phyloP scores from a whole-genome alignment of 2,329 filamentous ascomycete species.

The Aureobasidium sp. region DNA sequence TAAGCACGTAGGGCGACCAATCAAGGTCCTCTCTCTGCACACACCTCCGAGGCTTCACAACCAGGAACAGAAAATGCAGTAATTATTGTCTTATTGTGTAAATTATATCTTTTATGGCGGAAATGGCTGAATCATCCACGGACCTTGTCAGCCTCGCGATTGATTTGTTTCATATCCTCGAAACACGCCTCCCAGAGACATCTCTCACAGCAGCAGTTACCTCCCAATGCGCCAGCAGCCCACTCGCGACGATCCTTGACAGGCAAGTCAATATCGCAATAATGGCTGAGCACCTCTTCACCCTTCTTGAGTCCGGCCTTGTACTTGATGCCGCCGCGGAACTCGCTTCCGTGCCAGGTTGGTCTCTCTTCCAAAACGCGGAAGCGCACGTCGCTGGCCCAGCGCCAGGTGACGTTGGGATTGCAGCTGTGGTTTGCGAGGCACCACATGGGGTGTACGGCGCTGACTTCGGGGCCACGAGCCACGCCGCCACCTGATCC shows the following conservation, averaged over 20 bases:
- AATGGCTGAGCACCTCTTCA: constrained; percentile 87
- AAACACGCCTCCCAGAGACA: constrained; percentile 61
- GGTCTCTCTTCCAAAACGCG: constrained; percentile 54
- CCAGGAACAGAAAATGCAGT: background rate
- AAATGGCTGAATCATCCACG: background rate
- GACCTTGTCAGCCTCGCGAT: constrained; percentile 8
- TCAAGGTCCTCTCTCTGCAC: background rate
- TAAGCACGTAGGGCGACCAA: background rate
- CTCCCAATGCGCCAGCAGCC: constrained; percentile 80
- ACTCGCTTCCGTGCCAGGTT: constrained; percentile 36
- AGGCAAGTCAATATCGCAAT: constrained; percentile 75
- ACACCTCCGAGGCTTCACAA: background rate
- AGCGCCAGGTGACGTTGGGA: constrained; percentile 92
- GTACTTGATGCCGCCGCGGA: constrained; percentile 22
- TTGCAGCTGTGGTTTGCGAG: constrained; percentile 94
- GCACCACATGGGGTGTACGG: constrained; percentile 94
- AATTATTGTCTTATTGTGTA: background rate
- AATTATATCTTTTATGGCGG: background rate
- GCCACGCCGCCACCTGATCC: constrained; percentile 46
- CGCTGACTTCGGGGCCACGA: constrained; percentile 81
- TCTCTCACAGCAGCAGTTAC: constrained; percentile 77
- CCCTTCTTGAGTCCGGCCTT: constrained; percentile 62
- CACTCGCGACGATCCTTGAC: constrained; percentile 81
- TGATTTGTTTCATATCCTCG: constrained; percentile 11
- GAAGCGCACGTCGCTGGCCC: constrained; percentile 71